A percentile compares a stretch with the other conserved stretches of the same genome.
Conservation (phyloP, 345 rosid genomes). For the Gossypium thurberi region DNA sequence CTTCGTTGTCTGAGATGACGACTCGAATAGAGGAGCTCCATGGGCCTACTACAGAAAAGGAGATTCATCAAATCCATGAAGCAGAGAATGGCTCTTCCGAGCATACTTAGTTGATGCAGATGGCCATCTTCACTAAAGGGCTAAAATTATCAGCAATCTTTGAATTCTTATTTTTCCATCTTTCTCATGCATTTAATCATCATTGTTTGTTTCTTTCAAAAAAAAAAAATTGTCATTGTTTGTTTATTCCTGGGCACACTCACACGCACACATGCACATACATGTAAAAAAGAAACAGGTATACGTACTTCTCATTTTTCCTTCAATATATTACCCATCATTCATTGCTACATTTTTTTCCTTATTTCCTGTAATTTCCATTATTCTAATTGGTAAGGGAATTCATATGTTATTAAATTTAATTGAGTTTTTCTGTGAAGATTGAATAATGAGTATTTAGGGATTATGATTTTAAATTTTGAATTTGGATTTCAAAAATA, state of each 20-base stretch:
- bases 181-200: background rate
- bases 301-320: background rate
- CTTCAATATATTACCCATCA: background rate
- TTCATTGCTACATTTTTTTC: background rate
- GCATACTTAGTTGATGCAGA: background rate
- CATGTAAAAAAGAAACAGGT: background rate
- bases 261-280: too few species aligned
- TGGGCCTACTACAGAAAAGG: slow-evolving; percentile 18
- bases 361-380: background rate
- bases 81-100: background rate
- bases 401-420: background rate
- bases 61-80: background rate
- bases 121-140: background rate
- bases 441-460: too few species aligned
- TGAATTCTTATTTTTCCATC: background rate
- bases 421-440: too few species aligned
- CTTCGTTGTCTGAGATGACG: slow-evolving; percentile 63
- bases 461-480: too few species aligned
- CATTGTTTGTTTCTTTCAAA: background rate
- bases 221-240: background rate
- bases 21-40: slow-evolving; percentile 52
- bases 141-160: background rate
- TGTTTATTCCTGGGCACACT: background rate
- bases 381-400: background rate
- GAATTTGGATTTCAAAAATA: too few species aligned